Percentiles rank a stretch among this genome's conserved stretches.
phyloP scores from a whole-genome alignment of 2,329 filamentous ascomycete genomes.

The Microthyrium microscopicum region DNA sequence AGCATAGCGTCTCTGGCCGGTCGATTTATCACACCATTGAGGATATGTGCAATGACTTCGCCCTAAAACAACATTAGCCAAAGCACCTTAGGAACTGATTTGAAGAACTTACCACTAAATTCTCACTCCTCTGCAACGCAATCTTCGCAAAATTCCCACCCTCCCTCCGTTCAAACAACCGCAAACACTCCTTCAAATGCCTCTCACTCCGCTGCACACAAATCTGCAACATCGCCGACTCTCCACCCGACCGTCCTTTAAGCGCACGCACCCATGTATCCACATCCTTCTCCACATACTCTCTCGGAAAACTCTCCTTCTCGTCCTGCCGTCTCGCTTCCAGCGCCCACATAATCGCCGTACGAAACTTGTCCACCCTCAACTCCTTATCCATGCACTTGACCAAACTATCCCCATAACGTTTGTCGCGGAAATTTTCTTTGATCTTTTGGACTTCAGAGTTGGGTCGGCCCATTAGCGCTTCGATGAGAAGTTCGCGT shows the following conservation, averaged over 20 bases:
- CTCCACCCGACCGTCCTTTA: slow-evolving; percentile 59
- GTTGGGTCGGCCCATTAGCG: slow-evolving; percentile 78
- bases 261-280: slow-evolving; percentile 53
- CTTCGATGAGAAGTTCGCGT: slow-evolving; percentile 81
- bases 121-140: slow-evolving; percentile 74
- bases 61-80: slow-evolving; percentile 38
- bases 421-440: slow-evolving; percentile 75
- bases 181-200: slow-evolving; percentile 66
- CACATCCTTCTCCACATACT: slow-evolving; percentile 48
- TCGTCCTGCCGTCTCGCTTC: slow-evolving; percentile 78
- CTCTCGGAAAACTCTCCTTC: slow-evolving; percentile 40
- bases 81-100: neutral
- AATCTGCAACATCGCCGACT: slow-evolving; percentile 74
- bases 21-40: slow-evolving; percentile 92
- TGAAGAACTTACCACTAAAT: slow-evolving; percentile 74
- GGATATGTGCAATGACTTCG: slow-evolving; percentile 82
- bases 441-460: slow-evolving; percentile 79
- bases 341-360: slow-evolving; percentile 66
- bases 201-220: slow-evolving; percentile 64
- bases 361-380: slow-evolving; percentile 91
- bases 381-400: slow-evolving; percentile 86
- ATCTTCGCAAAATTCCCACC: slow-evolving; percentile 72
- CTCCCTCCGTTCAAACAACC: slow-evolving; percentile 57
- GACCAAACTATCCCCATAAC: slow-evolving; percentile 65
- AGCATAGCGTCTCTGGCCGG: slow-evolving; percentile 85